Evolutionary conservation across 306 rosid genomes (phyloP), one percentile per base, ranked within the genome.

Genomic region (Malus fusca): DNA sequence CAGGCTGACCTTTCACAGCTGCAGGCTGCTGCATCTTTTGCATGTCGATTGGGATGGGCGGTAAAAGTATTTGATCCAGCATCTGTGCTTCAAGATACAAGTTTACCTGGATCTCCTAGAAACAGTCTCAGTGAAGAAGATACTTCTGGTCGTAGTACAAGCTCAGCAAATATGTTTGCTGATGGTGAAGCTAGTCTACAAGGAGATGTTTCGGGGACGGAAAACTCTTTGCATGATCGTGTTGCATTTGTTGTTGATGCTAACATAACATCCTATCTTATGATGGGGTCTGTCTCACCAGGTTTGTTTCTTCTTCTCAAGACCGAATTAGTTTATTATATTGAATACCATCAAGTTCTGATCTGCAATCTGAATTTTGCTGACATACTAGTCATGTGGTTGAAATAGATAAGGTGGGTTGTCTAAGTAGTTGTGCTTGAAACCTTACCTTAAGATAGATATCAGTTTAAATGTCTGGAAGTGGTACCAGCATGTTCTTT

Each of bases 271-370:
- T 93, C 98, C 75, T 93, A 93, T 84, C 98, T 93, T 72, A 93
- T 93, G 97, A 93, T 91, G 97, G 98, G 98, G 28, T 93, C 98
- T 76, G 97, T 93, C 87, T 93, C 98, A 83, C 98, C 97, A 83
- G 98, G 98, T 91, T 80, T 85, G 85, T 81, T 77, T 68, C 81
- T 68, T 73, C 73, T 73, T 78, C 60, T 73, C 72, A 72, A 76
- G 61, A 52, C 48, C 10, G 44, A 44, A 46, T 76, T 63, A 53
- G 51, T 44, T 65, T 69, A 66, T 43, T 28, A 63, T 52, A 11
- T 42, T 63, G 66, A 62, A 42, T 59, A 1, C 60, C 19, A 7
- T 56, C 53, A n/a, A 72, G 37, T 72, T 25, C 25, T 26, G 53
- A 52, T 53, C 15, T 62, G 58, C 42, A 25, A n/a, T 43, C 48